phyloP scores from a whole-genome alignment of 441 rosid genomes.

The Corymbia citriodora region DNA sequence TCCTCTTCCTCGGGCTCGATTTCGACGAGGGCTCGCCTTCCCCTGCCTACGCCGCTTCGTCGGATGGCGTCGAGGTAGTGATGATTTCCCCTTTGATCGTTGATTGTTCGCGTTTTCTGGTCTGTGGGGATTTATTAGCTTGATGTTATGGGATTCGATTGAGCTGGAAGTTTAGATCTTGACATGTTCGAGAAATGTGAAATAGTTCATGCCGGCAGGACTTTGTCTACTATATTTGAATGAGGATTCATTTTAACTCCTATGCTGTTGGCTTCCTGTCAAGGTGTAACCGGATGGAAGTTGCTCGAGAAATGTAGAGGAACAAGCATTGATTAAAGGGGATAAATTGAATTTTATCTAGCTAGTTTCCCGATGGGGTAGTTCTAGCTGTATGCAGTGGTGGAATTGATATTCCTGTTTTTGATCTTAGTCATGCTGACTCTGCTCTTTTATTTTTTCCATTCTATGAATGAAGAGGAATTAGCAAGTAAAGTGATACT shows the following conservation, averaged over 20 bases:
- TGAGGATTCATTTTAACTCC: background rate
- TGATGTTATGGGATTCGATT: background rate
- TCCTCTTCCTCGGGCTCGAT: constrained; percentile 65
- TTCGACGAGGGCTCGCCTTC: constrained; percentile 34
- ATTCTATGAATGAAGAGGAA: background rate
- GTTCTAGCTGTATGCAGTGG: background rate
- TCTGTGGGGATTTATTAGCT: background rate
- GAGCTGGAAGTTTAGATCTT: background rate
- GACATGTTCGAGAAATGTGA: background rate
- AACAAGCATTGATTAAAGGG: background rate
- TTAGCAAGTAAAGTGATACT: background rate
- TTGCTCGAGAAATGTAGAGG: background rate
- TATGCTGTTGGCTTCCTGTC: background rate
- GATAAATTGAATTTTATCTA: background rate
- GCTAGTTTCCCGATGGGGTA: background rate
- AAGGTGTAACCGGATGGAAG: background rate
- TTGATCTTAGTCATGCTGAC: background rate
- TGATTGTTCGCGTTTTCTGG: background rate
- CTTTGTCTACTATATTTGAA: background rate
- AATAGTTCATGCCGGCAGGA: background rate
- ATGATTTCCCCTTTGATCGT: no score
- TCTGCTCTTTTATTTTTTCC: background rate
- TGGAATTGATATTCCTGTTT: background rate
- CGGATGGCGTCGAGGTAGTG: constrained; percentile 69
- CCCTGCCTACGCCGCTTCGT: constrained; percentile 10